Conservation (phyloP, 306 rosid species). For the Cicer chorassanicum region DNA sequence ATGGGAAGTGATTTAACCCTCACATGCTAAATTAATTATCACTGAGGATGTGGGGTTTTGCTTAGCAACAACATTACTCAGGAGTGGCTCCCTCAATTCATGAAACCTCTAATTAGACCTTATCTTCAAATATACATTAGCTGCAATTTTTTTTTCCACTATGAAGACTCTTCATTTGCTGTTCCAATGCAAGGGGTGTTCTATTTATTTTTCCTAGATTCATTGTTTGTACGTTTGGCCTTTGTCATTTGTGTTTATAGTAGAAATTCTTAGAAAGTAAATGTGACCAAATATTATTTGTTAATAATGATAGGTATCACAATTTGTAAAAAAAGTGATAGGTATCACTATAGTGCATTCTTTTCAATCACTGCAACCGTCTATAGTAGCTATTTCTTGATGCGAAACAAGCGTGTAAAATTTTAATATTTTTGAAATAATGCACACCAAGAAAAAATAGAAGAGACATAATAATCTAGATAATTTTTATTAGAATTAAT, state of each 20-base stretch:
- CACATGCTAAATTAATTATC: constrained; percentile 11
- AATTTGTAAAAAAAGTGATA: not conserved
- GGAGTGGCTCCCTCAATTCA: not conserved
- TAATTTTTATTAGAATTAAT: not conserved
- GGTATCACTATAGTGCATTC: not conserved
- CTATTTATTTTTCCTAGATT: no score
- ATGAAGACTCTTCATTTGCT: no score
- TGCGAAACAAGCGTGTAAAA: not conserved
- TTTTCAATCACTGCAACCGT: not conserved
- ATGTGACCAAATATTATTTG: no score
- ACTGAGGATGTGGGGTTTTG: constrained; percentile 5
- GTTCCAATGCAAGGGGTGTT: no score
- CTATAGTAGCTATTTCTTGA: not conserved
- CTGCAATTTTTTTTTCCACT: no score
- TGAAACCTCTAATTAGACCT: not conserved
- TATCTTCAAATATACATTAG: no score
- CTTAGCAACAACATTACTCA: not conserved
- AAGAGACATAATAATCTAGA: no score
- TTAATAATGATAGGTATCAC: no score
- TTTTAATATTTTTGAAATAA: not conserved
- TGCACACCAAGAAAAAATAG: not conserved
- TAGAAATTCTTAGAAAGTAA: no score
- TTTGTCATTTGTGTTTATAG: no score
- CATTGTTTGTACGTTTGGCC: no score
- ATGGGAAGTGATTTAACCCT: not conserved